A percentile compares a stretch with the other conserved stretches of the same genome.
Evolutionary conservation across 2,329 filamentous ascomycete genomes (phyloP).

Genomic region (Magnaporthiopsis poae): DNA sequence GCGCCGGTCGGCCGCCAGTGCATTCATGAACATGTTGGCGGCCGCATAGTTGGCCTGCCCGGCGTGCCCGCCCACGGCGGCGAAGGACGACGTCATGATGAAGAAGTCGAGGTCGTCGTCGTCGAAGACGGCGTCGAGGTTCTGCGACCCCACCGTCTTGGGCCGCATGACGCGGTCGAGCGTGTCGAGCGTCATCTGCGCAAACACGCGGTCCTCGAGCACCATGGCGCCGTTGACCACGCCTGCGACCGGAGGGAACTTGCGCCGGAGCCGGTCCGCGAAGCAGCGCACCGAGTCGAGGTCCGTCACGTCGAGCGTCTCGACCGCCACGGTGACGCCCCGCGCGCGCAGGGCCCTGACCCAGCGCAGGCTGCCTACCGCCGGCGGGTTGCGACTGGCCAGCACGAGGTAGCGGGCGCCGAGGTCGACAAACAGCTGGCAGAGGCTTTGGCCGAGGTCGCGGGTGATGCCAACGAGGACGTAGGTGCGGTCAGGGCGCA

Average conservation of each 20-base stretch:
- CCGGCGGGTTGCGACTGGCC: constrained; percentile 28
- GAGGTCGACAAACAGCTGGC: constrained; percentile 25
- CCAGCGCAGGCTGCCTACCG: constrained; percentile 21
- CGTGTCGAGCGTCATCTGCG: constrained; percentile 28
- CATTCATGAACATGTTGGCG: constrained; percentile 39
- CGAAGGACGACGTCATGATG: constrained; percentile 37
- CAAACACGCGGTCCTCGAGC: constrained; percentile 32
- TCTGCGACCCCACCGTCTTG: constrained; percentile 30
- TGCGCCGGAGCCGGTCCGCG: constrained; percentile 10
- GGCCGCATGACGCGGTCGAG: constrained; percentile 29
- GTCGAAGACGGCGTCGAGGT: constrained; percentile 28
- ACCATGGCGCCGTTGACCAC: constrained; percentile 37
- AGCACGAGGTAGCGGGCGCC: constrained; percentile 31
- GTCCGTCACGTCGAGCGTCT: constrained; percentile 20
- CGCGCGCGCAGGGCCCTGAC: constrained; percentile 19
- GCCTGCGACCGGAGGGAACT: constrained; percentile 26
- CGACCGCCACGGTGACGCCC: constrained; percentile 17
- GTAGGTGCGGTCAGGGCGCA: constrained; percentile 28
- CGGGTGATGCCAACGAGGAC: constrained; percentile 31
- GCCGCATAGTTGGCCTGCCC: constrained; percentile 36
- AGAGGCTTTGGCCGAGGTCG: constrained; percentile 36
- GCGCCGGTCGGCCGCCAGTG: constrained; percentile 25
- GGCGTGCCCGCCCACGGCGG: constrained; percentile 32
- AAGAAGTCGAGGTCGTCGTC: constrained; percentile 29
- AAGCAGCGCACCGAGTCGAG: constrained; percentile 21